A percentile compares a stretch with the other conserved stretches of the same genome.
Evolutionary conservation across 2,329 filamentous ascomycete species (phyloP).

Genomic region (Trichoderma sp.): DNA sequence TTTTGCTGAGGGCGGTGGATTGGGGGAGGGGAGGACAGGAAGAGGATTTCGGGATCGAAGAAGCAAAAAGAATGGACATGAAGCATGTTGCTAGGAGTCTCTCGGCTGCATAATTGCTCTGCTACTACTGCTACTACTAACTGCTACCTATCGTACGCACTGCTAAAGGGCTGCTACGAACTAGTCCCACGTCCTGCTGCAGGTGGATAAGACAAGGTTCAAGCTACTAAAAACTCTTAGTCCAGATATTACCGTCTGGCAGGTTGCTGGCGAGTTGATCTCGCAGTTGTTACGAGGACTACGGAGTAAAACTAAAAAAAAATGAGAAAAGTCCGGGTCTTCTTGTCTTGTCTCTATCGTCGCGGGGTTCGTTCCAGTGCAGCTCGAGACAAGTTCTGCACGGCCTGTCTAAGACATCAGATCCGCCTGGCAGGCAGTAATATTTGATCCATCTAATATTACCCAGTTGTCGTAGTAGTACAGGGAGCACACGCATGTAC

Average conservation of each 20-base stretch:
- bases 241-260: conserved; percentile 1
- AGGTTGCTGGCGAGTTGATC: neutral
- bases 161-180: neutral
- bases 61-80: neutral
- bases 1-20: neutral
- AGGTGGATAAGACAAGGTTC: conserved; percentile 16
- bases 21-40: neutral
- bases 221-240: conserved; percentile 7
- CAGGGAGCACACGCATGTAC: neutral
- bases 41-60: neutral
- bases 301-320: neutral
- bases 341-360: neutral
- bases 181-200: neutral
- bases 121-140: neutral
- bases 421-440: neutral
- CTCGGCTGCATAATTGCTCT: neutral
- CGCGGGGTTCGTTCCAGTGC: neutral
- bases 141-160: neutral
- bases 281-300: neutral
- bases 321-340: neutral
- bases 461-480: too few species aligned
- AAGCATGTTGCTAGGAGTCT: neutral
- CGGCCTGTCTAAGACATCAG: neutral
- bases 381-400: neutral
- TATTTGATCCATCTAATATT: neutral